These are phyloP conservation scores for Erysiphe pulchra DNA, from an alignment of 2,329 filamentous ascomycete genomes.

Conservation along the genomic window DNA sequence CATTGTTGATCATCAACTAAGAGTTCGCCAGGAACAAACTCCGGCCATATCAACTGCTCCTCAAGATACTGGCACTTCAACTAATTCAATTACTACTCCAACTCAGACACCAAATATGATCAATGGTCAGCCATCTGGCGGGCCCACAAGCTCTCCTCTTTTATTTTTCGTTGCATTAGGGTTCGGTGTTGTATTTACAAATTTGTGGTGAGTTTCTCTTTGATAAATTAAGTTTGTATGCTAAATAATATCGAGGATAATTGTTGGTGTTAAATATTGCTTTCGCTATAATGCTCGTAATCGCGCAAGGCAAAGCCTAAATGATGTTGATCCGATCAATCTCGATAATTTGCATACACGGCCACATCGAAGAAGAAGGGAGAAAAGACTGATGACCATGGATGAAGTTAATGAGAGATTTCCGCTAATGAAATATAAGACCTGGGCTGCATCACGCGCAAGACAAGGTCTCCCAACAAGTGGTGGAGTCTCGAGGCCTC, in stretches of 20 bases:
- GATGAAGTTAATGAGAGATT: conserved; percentile 97
- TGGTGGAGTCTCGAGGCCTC: conserved; percentile 55
- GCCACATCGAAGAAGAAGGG: conserved; percentile 61
- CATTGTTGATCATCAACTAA: conserved; percentile 6
- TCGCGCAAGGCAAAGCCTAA: conserved; percentile 46
- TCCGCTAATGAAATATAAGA: conserved; percentile 87
- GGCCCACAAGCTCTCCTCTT: conserved; percentile 43
- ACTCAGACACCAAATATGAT: conserved; percentile 5
- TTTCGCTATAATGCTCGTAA: conserved; percentile 95
- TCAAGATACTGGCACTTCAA: conserved; percentile 1
- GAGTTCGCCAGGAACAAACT: conserved; percentile 3
- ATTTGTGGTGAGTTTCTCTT: conserved; percentile 61
- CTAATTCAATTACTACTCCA: conserved; percentile 2
- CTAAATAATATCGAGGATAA: conserved; percentile 45
- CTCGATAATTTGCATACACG: conserved; percentile 55
- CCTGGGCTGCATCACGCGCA: conserved; percentile 65
- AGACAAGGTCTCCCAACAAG: conserved; percentile 59
- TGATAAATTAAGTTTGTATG: conserved; percentile 41
- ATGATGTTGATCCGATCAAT: conserved; percentile 73
- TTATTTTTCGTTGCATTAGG: conserved; percentile 89
- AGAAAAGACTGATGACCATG: conserved; percentile 98
- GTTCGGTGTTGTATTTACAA: conserved; percentile 96
- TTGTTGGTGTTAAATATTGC: conserved; percentile 97
- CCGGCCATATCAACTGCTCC: conserved; percentile 4
- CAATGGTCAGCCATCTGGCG: conserved; percentile 6